Conservation (phyloP, 257 asterid species). For the Nyctanthes arbortristis region DNA sequence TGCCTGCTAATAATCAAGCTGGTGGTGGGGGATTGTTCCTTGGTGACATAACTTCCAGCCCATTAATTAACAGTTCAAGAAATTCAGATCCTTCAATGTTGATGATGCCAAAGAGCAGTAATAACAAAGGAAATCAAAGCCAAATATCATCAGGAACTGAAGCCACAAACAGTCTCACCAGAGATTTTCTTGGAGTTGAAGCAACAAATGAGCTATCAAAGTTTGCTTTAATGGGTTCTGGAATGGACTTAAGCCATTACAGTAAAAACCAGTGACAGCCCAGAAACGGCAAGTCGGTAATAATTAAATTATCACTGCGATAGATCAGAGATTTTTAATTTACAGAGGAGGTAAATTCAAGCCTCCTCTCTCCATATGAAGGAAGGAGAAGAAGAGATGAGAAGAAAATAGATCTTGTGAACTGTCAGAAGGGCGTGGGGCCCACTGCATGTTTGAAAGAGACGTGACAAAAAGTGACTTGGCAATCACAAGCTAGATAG, state of each 20-base stretch:
- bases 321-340: too few relatives aligned
- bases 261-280: slow-evolving; percentile 33
- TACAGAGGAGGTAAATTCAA: background rate
- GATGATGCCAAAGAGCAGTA: background rate
- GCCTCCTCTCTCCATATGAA: background rate
- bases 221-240: slow-evolving; percentile 40
- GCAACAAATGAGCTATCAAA: slow-evolving; percentile 52
- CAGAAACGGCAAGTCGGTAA: slow-evolving; percentile 8
- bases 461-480: slow-evolving; percentile 59
- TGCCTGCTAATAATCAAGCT: slow-evolving; percentile 20
- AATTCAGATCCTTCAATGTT: slow-evolving; percentile 18
- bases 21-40: slow-evolving; percentile 31
- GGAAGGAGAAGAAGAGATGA: slow-evolving; percentile 41
- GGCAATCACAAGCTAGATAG: slow-evolving; percentile 53
- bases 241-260: slow-evolving; percentile 46
- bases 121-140: slow-evolving; percentile 19
- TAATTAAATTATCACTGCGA: slow-evolving; percentile 4
- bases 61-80: slow-evolving; percentile 18
- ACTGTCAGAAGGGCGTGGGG: slow-evolving; percentile 54
- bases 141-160: slow-evolving; percentile 35
- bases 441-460: slow-evolving; percentile 47
- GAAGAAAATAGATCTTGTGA: slow-evolving; percentile 80
- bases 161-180: slow-evolving; percentile 52
- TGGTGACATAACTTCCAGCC: slow-evolving; percentile 23
- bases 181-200: slow-evolving; percentile 84